Evolutionary conservation across 225 moss, liverwort and hornwort genomes (phyloP).

Genomic region (Polytrichum commune): DNA sequence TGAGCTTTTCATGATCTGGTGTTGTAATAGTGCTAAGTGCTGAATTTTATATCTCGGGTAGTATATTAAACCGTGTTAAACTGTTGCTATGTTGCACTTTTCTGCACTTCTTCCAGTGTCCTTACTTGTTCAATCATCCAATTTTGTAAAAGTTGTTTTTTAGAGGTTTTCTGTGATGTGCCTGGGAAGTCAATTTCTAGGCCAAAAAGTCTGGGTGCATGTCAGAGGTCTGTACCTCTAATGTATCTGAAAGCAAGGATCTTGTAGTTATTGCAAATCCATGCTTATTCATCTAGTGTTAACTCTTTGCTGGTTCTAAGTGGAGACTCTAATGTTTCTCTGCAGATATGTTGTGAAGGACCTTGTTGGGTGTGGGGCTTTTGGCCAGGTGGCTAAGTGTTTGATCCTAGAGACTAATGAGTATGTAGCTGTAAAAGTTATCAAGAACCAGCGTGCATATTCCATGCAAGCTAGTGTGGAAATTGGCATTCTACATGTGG

Average conservation of each 20-base stretch:
- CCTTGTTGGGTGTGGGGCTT: constrained; percentile 78
- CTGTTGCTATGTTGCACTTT: too few species aligned
- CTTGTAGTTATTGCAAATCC: not conserved
- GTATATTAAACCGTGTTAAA: too few species aligned
- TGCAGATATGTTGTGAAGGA: constrained; percentile 83
- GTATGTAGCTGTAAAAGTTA: constrained; percentile 85
- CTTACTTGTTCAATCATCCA: too few species aligned
- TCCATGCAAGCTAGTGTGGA: constrained; percentile 80
- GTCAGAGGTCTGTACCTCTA: too few species aligned
- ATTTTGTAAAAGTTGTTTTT: not conserved
- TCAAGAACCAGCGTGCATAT: constrained; percentile 83
- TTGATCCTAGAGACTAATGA: constrained; percentile 54
- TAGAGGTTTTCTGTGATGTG: constrained; percentile 5
- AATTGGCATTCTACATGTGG: constrained; percentile 75
- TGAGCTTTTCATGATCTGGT: constrained; percentile 4
- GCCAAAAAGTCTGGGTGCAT: too few species aligned
- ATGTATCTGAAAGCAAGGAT: not conserved
- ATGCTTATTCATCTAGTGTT: not conserved
- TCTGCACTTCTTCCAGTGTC: too few species aligned
- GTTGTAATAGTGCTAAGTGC: too few species aligned
- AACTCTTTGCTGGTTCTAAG: not conserved
- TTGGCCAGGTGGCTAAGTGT: constrained; percentile 93
- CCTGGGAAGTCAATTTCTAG: too few species aligned
- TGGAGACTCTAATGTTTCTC: not conserved
- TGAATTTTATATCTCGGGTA: too few species aligned